Evolutionary conservation across 179 eudicot species (phyloP), one percentile per base, ranked within the genome.

Genomic region (Actinidia arguta): DNA sequence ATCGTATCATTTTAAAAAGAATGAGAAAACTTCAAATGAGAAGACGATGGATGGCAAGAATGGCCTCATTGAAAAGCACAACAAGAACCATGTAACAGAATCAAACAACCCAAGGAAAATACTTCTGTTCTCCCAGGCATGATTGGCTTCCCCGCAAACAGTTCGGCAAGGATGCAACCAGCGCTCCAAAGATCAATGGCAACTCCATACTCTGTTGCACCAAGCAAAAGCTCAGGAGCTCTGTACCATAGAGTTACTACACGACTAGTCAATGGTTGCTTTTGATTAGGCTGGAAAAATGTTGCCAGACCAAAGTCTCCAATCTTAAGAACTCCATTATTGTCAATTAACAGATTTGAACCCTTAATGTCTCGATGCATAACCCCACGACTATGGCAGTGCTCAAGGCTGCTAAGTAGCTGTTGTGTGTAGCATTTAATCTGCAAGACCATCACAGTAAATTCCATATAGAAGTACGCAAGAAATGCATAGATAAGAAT

Each of bases 51-150:
- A 51, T 27, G 63, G 31, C 46, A 74, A 61, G 68, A 42, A 58
- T 5, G 25, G 9, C 13, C 36, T 58, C 52, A 22, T 6, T 6
- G 25, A 52, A 36, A 44, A 5, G 39, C n/a, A 68, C 22, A 44
- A 80, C 27, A 70, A 39, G 55, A 55, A 56, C n/a, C 12, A 80
- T 46, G 48, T 56, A 73, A 59, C 48, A 24, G 27, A 68, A 66
- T 36, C 36, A 80, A 80, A 80, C 25, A 24, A 44, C 25, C 47
- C 75, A 36, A 50, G 56, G 70, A 62, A 50, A 75, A 24, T 88
- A 90, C 93, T 92, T 90, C 93, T 20, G 93, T 90, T 85, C 93
- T 89, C 82, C 93, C 93, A 0, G 93, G 93, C 93, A 90, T 89
- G 81, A 90, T 90, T 67, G 93, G 92, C 84, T 88, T 90, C 52